Conservation (phyloP, 192 early-diverging fungal species). For the Mortierella antarctica region DNA sequence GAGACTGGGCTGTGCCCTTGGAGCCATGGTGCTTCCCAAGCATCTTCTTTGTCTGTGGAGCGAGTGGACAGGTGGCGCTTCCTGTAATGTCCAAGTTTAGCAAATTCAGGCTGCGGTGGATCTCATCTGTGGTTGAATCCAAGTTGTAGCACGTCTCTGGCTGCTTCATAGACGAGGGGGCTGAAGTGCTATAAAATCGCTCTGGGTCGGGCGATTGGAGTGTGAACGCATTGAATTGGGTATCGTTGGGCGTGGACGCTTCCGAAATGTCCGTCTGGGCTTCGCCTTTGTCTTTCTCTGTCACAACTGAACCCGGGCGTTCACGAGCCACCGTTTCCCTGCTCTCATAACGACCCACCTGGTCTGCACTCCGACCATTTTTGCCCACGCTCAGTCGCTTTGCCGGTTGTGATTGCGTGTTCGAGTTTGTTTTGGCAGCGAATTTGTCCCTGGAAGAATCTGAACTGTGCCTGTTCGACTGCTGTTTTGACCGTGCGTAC, state of each 20-base stretch:
- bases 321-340: too few relatives aligned
- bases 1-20: background rate
- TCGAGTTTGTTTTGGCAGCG: too few relatives aligned
- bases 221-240: slow-evolving; percentile 1
- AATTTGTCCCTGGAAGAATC: background rate
- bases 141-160: slow-evolving; percentile 44
- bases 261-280: background rate
- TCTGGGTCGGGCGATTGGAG: slow-evolving; percentile 17
- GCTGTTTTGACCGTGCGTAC: background rate
- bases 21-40: slow-evolving; percentile 22
- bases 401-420: background rate
- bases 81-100: slow-evolving; percentile 45
- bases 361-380: background rate
- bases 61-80: slow-evolving; percentile 36
- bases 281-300: too few relatives aligned
- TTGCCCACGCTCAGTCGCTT: background rate
- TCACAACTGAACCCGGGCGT: too few relatives aligned
- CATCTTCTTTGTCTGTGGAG: slow-evolving; percentile 35
- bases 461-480: background rate
- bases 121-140: slow-evolving; percentile 47
- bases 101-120: slow-evolving; percentile 41
- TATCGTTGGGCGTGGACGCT: background rate
- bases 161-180: slow-evolving; percentile 2
- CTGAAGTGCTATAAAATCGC: background rate
- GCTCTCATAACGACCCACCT: background rate